phyloP scores from a whole-genome alignment of 2,329 filamentous ascomycete genomes.

The Epichloe scottii region DNA sequence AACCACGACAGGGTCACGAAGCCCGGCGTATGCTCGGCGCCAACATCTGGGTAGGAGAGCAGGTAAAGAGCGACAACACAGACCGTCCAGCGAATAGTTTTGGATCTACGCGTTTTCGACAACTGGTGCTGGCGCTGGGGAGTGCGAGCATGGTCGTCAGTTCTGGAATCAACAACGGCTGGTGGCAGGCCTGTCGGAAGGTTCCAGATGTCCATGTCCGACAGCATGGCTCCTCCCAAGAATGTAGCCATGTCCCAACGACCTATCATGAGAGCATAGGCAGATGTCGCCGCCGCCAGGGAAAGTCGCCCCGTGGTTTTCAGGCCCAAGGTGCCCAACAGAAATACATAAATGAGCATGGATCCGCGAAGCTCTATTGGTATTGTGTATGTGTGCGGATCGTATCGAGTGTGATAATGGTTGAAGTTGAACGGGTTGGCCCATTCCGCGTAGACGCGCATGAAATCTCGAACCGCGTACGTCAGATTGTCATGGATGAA shows the following conservation, averaged over 20 bases:
- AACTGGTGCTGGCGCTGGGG: neutral
- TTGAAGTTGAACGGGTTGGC: slow-evolving; percentile 28
- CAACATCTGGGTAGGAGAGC: slow-evolving; percentile 27
- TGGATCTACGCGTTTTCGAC: neutral
- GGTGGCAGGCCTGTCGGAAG: neutral
- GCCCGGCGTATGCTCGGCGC: slow-evolving; percentile 25
- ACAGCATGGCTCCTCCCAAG: slow-evolving; percentile 23
- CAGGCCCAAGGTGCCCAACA: slow-evolving; percentile 25
- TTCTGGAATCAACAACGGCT: neutral
- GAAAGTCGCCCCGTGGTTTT: slow-evolving; percentile 21
- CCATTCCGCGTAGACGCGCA: slow-evolving; percentile 25
- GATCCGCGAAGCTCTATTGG: slow-evolving; percentile 29
- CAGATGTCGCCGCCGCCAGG: slow-evolving; percentile 17
- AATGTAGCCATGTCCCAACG: slow-evolving; percentile 30
- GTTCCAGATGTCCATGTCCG: slow-evolving; percentile 22
- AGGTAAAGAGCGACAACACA: slow-evolving; percentile 23
- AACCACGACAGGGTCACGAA: slow-evolving; percentile 21
- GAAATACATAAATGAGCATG: slow-evolving; percentile 27
- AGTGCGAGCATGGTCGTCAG: neutral
- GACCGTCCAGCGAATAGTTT: slow-evolving; percentile 14
- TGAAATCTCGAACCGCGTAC: slow-evolving; percentile 26
- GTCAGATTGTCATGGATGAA: slow-evolving; percentile 25
- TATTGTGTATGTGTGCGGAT: slow-evolving; percentile 29
- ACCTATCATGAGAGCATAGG: slow-evolving; percentile 22
- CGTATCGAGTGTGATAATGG: slow-evolving; percentile 26